Evolutionary conservation across 371 early-diverging fungal genomes (phyloP).

Genomic region (Apophysomyces ossiformis): DNA sequence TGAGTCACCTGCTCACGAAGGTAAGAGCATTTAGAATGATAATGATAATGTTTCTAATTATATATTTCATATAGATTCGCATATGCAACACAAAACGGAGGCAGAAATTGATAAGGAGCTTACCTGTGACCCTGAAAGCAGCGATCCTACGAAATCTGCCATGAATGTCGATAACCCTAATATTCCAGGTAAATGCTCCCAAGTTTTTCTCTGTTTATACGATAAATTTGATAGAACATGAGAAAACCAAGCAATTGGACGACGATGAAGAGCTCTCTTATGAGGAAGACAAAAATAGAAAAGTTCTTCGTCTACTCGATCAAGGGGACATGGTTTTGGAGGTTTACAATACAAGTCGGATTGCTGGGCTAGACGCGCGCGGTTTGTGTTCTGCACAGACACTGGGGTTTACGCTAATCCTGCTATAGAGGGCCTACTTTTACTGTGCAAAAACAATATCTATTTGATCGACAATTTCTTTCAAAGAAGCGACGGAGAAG

Average conservation of each 20-base stretch:
- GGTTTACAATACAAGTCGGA: conserved; percentile 74
- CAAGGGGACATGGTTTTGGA: conserved; percentile 75
- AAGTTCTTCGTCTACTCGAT: conserved; percentile 73
- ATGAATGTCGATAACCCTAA: background rate
- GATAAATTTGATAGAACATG: background rate
- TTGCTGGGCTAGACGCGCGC: conserved; percentile 74
- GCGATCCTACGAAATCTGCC: background rate
- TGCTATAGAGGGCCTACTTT: conserved; percentile 64
- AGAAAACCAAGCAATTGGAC: conserved; percentile 22
- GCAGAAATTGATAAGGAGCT: conserved; percentile 20
- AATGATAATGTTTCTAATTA: too few species aligned
- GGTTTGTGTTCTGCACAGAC: conserved; percentile 31
- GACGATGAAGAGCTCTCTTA: conserved; percentile 57
- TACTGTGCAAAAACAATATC: conserved; percentile 75
- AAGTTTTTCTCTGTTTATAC: background rate
- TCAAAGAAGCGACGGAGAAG: conserved; percentile 71
- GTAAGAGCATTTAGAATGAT: background rate
- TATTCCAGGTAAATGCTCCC: background rate
- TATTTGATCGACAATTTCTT: conserved; percentile 82
- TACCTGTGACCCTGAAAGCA: conserved; percentile 13
- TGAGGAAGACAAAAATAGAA: conserved; percentile 76
- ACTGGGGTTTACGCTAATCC: background rate
- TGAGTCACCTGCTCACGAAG: background rate
- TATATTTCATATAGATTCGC: background rate
- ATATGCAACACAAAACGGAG: conserved; percentile 7